Conservation (phyloP, 1,284 basidiomycete genomes). For the Coniferiporia weirii region DNA sequence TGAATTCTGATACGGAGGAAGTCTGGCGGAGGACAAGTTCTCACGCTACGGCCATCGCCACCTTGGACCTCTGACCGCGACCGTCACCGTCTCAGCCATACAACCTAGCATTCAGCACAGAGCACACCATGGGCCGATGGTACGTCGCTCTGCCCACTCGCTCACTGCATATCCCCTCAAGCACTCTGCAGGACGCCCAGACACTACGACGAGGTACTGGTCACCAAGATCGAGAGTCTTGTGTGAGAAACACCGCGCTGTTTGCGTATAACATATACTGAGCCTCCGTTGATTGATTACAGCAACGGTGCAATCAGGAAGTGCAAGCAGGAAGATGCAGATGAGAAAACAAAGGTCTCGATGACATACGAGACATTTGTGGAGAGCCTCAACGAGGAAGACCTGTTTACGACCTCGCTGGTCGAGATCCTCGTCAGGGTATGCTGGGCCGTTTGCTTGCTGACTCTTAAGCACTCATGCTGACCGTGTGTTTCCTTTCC, state of each 20-base stretch:
- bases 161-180: neutral
- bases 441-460: conserved; percentile 23
- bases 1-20: neutral
- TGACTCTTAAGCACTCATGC: neutral
- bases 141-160: conserved; percentile 15
- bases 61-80: neutral
- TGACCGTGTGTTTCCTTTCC: neutral
- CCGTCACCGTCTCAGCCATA: neutral
- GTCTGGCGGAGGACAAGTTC: neutral
- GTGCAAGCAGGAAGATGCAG: conserved; percentile 34
- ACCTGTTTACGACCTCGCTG: conserved; percentile 66
- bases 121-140: conserved; percentile 19
- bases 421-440: conserved; percentile 72
- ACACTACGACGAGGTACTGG: conserved; percentile 62
- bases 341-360: conserved; percentile 48
- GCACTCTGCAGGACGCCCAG: conserved; percentile 50
- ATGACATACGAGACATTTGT: conserved; percentile 69
- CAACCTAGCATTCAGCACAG: neutral
- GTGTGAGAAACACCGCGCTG: conserved; percentile 37
- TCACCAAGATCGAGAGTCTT: conserved; percentile 61
- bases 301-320: conserved; percentile 65
- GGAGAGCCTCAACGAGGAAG: conserved; percentile 63
- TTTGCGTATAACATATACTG: neutral
- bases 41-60: conserved; percentile 1
- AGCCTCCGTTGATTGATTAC: conserved; percentile 9